These are phyloP conservation scores for Pichia sp. DNA, from an alignment of 1,139 yeast genomes.

Conservation along the genomic window DNA sequence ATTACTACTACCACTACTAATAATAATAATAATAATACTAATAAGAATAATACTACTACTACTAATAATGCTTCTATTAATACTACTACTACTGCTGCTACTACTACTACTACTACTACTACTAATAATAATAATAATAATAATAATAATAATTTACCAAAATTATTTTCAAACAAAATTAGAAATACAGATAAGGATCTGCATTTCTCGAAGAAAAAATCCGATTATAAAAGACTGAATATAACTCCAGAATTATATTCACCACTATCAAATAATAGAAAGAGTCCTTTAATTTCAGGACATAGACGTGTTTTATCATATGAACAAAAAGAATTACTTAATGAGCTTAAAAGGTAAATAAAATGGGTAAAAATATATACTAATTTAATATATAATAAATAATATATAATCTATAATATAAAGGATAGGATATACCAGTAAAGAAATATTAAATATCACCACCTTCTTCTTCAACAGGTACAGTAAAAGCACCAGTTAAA, in stretches of 20 bases:
- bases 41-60: not conserved
- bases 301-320: constrained; percentile 37
- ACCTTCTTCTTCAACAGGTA: constrained; percentile 59
- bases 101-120: too few relatives aligned
- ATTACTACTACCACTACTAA: not conserved
- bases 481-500: constrained; percentile 73
- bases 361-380: too few relatives aligned
- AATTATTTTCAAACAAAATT: not conserved
- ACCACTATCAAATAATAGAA: not conserved
- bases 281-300: too few relatives aligned
- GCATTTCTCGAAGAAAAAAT: too few relatives aligned
- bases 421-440: too few relatives aligned
- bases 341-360: constrained; percentile 31
- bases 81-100: too few relatives aligned
- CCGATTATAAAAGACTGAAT: too few relatives aligned
- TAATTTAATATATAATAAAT: too few relatives aligned
- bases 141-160: not conserved
- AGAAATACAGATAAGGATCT: constrained; percentile 1
- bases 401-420: too few relatives aligned
- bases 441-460: constrained; percentile 36
- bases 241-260: too few relatives aligned
- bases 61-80: not conserved
- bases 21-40: not conserved
- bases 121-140: not conserved
- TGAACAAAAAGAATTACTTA: constrained; percentile 44